Conservation (phyloP, 2,329 filamentous ascomycete genomes). For the Epichloe scottii region DNA sequence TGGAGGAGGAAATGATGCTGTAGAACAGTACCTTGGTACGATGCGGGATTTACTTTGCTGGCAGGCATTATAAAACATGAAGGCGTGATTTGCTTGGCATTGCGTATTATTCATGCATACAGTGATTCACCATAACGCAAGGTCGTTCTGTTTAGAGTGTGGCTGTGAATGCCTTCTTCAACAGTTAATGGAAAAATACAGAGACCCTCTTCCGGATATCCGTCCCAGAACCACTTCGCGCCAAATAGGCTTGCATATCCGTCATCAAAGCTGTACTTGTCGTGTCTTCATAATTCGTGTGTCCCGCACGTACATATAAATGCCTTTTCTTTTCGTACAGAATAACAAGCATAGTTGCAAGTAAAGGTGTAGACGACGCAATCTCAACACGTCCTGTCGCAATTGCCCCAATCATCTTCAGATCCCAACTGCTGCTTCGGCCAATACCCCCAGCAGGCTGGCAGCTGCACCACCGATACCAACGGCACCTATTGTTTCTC, state of each 20-base stretch:
- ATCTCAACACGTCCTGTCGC: not conserved
- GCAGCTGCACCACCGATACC: conserved; percentile 49
- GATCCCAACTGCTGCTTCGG: conserved; percentile 37
- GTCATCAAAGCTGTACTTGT: not conserved
- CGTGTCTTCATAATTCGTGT: not conserved
- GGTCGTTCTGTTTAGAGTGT: no score
- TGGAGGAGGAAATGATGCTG: conserved; percentile 19
- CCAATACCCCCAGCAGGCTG: conserved; percentile 43
- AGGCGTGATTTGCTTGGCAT: no score
- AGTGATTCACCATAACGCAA: no score
- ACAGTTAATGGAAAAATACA: not conserved
- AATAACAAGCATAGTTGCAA: not conserved
- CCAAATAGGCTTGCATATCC: not conserved
- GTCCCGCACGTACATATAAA: not conserved
- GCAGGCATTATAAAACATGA: no score
- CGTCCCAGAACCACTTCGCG: not conserved
- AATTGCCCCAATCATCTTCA: conserved; percentile 3
- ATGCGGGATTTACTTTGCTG: not conserved
- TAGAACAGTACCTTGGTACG: conserved; percentile 8
- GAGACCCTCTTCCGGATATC: not conserved
- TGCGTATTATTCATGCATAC: no score
- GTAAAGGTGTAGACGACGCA: not conserved
- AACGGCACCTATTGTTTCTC: conserved; percentile 43
- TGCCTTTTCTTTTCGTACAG: not conserved
- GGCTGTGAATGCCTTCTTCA: not conserved